These are phyloP conservation scores for Candida sonorensis DNA, from an alignment of 805 yeast genomes.

Conservation along the genomic window DNA sequence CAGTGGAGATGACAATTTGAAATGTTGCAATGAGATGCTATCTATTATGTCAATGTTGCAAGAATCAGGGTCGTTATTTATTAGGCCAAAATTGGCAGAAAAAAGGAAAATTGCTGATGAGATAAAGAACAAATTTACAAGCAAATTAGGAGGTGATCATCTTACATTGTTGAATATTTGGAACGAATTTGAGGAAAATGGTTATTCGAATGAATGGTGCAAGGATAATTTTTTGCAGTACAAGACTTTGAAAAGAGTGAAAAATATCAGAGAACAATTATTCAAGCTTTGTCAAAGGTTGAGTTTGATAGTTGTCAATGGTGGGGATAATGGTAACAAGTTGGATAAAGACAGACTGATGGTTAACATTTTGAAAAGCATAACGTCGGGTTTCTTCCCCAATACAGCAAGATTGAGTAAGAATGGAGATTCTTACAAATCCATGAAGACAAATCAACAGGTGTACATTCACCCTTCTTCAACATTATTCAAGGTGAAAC, in stretches of 20 bases:
- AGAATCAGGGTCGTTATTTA: slow-evolving; percentile 65
- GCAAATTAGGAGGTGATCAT: slow-evolving; percentile 64
- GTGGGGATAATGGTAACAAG: too few species aligned
- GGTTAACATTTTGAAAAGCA: slow-evolving; percentile 41
- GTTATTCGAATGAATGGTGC: slow-evolving; percentile 76
- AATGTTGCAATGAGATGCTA: slow-evolving; percentile 62
- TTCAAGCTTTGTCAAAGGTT: slow-evolving; percentile 50
- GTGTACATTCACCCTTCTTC: slow-evolving; percentile 87
- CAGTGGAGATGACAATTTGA: slow-evolving; percentile 49
- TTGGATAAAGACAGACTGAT: slow-evolving; percentile 22
- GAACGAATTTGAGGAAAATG: slow-evolving; percentile 66
- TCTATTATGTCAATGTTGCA: slow-evolving; percentile 80
- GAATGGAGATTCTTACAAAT: slow-evolving; percentile 63
- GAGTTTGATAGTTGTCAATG: slow-evolving; percentile 33
- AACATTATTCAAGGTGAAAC: slow-evolving; percentile 52
- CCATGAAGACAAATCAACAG: slow-evolving; percentile 60
- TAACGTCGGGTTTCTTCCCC: slow-evolving; percentile 65
- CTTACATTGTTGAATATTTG: slow-evolving; percentile 67
- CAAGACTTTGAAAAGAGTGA: slow-evolving; percentile 59
- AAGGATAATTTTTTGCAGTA: slow-evolving; percentile 75
- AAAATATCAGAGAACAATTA: slow-evolving; percentile 68
- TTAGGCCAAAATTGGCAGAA: slow-evolving; percentile 64
- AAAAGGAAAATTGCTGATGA: slow-evolving; percentile 60
- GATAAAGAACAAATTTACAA: slow-evolving; percentile 48
- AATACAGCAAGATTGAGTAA: slow-evolving; percentile 54